Evolutionary conservation across 2,329 filamentous ascomycete genomes (phyloP).

Genomic region (Erysiphe pulchra): DNA sequence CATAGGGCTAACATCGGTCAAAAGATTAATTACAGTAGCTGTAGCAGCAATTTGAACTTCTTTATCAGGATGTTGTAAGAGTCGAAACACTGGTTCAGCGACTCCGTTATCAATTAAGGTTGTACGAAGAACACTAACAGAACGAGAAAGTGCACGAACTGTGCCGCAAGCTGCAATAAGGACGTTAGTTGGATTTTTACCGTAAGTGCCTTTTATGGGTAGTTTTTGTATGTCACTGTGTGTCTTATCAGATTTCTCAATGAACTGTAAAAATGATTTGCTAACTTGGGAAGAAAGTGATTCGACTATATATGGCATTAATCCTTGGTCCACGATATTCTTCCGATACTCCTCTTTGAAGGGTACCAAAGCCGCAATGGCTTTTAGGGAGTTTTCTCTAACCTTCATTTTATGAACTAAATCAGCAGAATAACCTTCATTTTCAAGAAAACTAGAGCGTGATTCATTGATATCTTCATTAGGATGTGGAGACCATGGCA

Average conservation of each 20-base stretch:
- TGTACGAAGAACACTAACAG: constrained; percentile 61
- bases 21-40: constrained; percentile 59
- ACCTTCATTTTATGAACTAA: constrained; percentile 47
- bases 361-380: constrained; percentile 56
- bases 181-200: constrained; percentile 48
- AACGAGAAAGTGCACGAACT: constrained; percentile 58
- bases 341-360: constrained; percentile 70
- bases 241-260: constrained; percentile 14
- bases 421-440: constrained; percentile 30
- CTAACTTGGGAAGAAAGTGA: constrained; percentile 41
- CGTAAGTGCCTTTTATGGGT: constrained; percentile 22
- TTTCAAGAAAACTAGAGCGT: constrained; percentile 26
- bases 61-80: constrained; percentile 49
- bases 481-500: constrained; percentile 25
- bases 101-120: constrained; percentile 69
- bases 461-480: constrained; percentile 3
- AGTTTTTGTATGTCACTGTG: constrained; percentile 4
- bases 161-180: constrained; percentile 68
- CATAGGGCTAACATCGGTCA: constrained; percentile 78
- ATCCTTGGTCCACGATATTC: constrained; percentile 55
- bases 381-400: constrained; percentile 51
- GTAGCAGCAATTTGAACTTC: constrained; percentile 73
- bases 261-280: constrained; percentile 18
- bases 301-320: constrained; percentile 58
- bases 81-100: constrained; percentile 46